Conservation (phyloP, 2,329 filamentous ascomycete species). For the Akanthomyces lecanii region DNA sequence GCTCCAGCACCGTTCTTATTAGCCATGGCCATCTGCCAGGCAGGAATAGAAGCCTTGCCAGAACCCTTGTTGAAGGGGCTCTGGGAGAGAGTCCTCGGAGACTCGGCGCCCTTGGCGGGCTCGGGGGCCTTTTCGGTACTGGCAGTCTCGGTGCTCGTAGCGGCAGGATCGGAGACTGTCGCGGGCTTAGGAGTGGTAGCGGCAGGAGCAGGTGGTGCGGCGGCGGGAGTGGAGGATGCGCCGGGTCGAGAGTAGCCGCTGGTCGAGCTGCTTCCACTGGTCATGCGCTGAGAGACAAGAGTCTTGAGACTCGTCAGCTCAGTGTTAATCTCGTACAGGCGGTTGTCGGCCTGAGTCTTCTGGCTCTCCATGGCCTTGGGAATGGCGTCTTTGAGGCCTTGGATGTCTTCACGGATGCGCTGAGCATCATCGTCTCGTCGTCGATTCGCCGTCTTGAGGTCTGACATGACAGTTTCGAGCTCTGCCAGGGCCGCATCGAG, state of each 20-base stretch:
- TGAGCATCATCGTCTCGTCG: constrained; percentile 84
- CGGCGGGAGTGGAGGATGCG: not conserved
- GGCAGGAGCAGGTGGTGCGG: constrained; percentile 8
- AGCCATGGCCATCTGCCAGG: constrained; percentile 73
- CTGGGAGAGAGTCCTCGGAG: constrained; percentile 30
- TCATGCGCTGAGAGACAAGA: constrained; percentile 65
- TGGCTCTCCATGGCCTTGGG: constrained; percentile 86
- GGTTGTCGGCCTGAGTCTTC: constrained; percentile 74
- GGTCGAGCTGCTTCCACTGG: constrained; percentile 26
- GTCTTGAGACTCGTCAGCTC: constrained; percentile 93
- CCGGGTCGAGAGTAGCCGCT: constrained; percentile 14
- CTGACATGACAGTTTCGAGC: constrained; percentile 75
- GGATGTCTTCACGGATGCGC: constrained; percentile 80
- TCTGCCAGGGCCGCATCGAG: constrained; percentile 78
- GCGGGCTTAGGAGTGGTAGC: constrained; percentile 12
- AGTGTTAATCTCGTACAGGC: constrained; percentile 77
- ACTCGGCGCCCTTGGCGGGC: constrained; percentile 26
- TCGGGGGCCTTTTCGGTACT: constrained; percentile 27
- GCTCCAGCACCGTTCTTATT: constrained; percentile 41
- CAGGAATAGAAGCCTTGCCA: constrained; percentile 66
- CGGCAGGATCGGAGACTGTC: constrained; percentile 20
- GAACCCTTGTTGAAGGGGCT: constrained; percentile 30
- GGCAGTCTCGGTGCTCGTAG: constrained; percentile 23
- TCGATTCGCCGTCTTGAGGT: constrained; percentile 76
- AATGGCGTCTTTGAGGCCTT: constrained; percentile 75